Evolutionary conservation across 1,284 basidiomycete species (phyloP), one percentile per base, ranked within the genome.

Genomic region (Malassezia dermatis): DNA sequence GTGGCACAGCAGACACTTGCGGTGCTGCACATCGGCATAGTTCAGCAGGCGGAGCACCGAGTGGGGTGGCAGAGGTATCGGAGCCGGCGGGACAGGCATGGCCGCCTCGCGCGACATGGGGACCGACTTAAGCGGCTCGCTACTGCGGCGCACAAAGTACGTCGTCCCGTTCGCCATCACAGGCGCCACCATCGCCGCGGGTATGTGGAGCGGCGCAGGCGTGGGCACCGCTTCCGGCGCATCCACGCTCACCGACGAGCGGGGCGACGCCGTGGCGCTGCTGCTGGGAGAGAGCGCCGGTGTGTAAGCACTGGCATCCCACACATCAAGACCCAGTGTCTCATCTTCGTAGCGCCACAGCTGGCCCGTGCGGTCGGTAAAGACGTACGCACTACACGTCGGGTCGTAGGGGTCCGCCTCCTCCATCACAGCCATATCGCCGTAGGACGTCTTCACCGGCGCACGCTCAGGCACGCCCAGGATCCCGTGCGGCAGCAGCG

Each of bases 351-450:
- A 46, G 28, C 55, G 55, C 55, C 55, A 57, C 17, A 32, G 34
- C 13, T 43, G 28, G 11, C 43, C 35, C 3, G 11, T 15, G 15
- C 23, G 23, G 19, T 57, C 55, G 13, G 44, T 48, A 27, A 32
- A 57, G 28, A 51, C 46, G 41, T 41, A 52, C 12, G 55, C 35
- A 26, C 49, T 44, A 40, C 48, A 32, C 3, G 55, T 57, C 0
- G 55, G 55, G 45, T 57, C 55, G 42, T 46, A 57, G 8, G 55
- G 55, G 39, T 57, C 55, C 7, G 49, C 50, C 41, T 57, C 55
- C n/a, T 51, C 55, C 28, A 57, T 28, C n/a, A 57, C 40, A 12
- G 47, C 41, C 7, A 42, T n/a, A 37, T 57, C 55, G 10, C 49
- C 55, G 26, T 28, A 57, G 37, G 44, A 43, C 0, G 55, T 50